phyloP scores from a whole-genome alignment of 1,139 yeast genomes.

The Pichia kudriavzevii region DNA sequence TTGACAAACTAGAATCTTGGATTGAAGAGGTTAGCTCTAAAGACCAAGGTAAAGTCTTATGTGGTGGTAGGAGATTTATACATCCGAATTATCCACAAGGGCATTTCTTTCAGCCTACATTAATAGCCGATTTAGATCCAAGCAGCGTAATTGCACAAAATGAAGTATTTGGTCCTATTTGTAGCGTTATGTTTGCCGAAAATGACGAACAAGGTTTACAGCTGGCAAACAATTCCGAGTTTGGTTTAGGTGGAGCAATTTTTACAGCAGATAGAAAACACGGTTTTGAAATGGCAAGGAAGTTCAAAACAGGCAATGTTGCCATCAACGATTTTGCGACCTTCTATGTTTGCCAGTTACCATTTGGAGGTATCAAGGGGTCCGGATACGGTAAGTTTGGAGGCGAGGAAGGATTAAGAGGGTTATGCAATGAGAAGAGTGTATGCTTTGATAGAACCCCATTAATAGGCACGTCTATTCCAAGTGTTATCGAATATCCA shows the following conservation, averaged over 20 bases:
- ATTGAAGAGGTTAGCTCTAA: constrained; percentile 64
- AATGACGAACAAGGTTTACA: constrained; percentile 59
- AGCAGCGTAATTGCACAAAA: constrained; percentile 75
- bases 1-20: constrained; percentile 55
- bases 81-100: constrained; percentile 97
- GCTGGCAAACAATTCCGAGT: constrained; percentile 82
- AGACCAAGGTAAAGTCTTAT: constrained; percentile 65
- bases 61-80: constrained; percentile 70
- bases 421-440: constrained; percentile 78
- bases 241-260: constrained; percentile 86
- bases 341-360: constrained; percentile 87
- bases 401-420: constrained; percentile 91
- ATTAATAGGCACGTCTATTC: constrained; percentile 73
- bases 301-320: constrained; percentile 75
- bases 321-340: constrained; percentile 98
- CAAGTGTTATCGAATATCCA: constrained; percentile 86
- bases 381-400: constrained; percentile 97
- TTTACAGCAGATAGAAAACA: constrained; percentile 47
- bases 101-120: constrained; percentile 84
- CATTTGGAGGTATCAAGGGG: constrained; percentile 89
- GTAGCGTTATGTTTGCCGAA: constrained; percentile 68
- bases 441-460: constrained; percentile 79
- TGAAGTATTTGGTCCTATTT: constrained; percentile 90
- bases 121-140: constrained; percentile 71
- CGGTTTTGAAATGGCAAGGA: constrained; percentile 56